Percentiles rank a stretch among this genome's conserved stretches.
Evolutionary conservation across 202 grass and related monocot genomes (phyloP).

Genomic region (Schoenoplectus tabernaemontani): DNA sequence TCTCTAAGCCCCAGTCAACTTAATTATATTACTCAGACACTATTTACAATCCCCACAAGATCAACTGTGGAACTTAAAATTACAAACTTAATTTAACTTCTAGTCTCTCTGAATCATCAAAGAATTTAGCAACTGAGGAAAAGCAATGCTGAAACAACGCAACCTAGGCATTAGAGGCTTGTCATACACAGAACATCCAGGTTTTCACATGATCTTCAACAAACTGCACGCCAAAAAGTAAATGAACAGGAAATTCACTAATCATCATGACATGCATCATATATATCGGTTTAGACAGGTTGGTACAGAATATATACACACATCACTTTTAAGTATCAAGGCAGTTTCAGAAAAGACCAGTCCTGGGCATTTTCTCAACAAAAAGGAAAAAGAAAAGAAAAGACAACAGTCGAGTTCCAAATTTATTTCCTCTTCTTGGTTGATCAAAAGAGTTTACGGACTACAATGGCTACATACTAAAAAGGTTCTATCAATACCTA

Average conservation of each 20-base stretch:
- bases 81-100: background rate
- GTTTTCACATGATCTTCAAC: background rate
- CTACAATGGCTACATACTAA: background rate
- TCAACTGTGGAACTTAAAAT: background rate
- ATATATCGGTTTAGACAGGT: no score
- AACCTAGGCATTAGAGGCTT: background rate
- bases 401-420: no score
- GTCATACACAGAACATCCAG: background rate
- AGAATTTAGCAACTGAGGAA: background rate
- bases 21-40: background rate
- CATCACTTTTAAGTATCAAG: background rate
- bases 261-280: background rate
- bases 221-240: background rate
- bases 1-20: background rate
- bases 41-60: constrained; percentile 4
- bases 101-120: background rate
- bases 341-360: background rate
- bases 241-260: background rate
- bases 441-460: background rate
- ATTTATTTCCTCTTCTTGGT: no score
- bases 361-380: no score
- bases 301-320: background rate
- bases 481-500: background rate
- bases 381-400: no score
- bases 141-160: background rate